phyloP scores from a whole-genome alignment of 2,329 filamentous ascomycete species.

The Botrytis pseudocinerea region DNA sequence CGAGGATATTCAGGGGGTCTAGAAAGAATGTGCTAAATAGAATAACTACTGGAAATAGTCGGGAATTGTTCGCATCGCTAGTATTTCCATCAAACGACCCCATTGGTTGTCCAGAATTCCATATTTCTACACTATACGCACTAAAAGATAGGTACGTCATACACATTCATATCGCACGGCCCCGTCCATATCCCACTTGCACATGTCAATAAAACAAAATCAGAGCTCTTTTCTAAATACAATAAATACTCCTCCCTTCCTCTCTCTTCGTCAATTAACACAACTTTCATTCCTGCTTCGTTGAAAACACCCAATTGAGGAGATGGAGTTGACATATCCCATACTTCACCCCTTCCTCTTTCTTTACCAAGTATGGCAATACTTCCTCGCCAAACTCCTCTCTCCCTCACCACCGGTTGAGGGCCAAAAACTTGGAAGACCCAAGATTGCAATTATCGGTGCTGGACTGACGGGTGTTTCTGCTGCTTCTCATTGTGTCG shows the following conservation, averaged over 20 bases:
- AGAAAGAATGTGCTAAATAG: not conserved
- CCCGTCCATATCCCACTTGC: not conserved
- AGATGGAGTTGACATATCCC: slow-evolving; percentile 37
- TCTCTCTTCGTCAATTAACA: not conserved
- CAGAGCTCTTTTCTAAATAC: not conserved
- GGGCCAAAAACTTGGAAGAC: slow-evolving; percentile 55
- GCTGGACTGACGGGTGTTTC: slow-evolving; percentile 75
- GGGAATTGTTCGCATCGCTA: not conserved
- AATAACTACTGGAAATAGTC: not conserved
- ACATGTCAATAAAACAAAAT: slow-evolving; percentile 3
- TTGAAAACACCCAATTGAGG: not conserved
- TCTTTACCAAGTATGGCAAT: slow-evolving; percentile 66
- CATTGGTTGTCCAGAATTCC: not conserved
- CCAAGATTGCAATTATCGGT: slow-evolving; percentile 69
- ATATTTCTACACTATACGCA: not conserved
- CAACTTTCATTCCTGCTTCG: not conserved
- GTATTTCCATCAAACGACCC: not conserved
- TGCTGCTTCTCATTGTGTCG: slow-evolving; percentile 77
- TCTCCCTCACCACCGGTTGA: slow-evolving; percentile 69
- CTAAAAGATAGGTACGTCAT: not conserved
- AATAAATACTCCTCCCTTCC: not conserved
- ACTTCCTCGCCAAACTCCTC: slow-evolving; percentile 62
- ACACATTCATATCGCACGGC: not conserved
- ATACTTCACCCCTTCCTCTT: slow-evolving; percentile 58
- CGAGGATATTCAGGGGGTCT: not conserved